phyloP scores from a whole-genome alignment of 495 filamentous ascomycete genomes.

The Penicillium turbatum region DNA sequence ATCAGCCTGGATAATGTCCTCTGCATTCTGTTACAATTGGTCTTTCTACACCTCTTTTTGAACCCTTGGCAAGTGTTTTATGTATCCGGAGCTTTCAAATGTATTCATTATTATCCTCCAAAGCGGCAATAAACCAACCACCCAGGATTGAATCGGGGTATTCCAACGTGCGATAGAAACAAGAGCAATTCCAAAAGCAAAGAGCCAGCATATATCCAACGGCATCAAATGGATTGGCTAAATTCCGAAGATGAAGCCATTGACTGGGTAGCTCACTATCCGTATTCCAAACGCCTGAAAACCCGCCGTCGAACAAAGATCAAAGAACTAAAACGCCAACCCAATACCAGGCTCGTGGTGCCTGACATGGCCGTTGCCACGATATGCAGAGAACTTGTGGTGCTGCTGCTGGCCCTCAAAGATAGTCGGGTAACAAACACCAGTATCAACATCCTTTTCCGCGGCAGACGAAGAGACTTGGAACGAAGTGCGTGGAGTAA shows the following conservation, averaged over 20 bases:
- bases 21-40: too few relatives aligned
- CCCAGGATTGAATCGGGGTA: slow-evolving; percentile 10
- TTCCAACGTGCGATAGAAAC: slow-evolving; percentile 6
- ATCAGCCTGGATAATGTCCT: too few relatives aligned
- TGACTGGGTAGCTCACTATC: neutral
- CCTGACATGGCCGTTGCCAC: slow-evolving; percentile 17
- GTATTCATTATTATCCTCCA: neutral
- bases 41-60: too few relatives aligned
- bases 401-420: slow-evolving; percentile 26
- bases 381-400: slow-evolving; percentile 12
- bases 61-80: too few relatives aligned
- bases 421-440: slow-evolving; percentile 25
- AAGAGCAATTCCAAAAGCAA: neutral
- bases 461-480: slow-evolving; percentile 12
- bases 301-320: neutral
- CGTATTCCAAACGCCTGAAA: neutral
- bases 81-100: too few relatives aligned
- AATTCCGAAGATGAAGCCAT: neutral
- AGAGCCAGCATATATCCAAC: neutral
- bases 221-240: neutral
- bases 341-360: slow-evolving; percentile 32
- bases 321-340: slow-evolving; percentile 31
- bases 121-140: slow-evolving; percentile 5
- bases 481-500: slow-evolving; percentile 26
- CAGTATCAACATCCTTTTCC: slow-evolving; percentile 27